Base-by-base conservation (phyloP, 345 rosid genomes). In the Eucalyptus cladocalyx region DNA sequence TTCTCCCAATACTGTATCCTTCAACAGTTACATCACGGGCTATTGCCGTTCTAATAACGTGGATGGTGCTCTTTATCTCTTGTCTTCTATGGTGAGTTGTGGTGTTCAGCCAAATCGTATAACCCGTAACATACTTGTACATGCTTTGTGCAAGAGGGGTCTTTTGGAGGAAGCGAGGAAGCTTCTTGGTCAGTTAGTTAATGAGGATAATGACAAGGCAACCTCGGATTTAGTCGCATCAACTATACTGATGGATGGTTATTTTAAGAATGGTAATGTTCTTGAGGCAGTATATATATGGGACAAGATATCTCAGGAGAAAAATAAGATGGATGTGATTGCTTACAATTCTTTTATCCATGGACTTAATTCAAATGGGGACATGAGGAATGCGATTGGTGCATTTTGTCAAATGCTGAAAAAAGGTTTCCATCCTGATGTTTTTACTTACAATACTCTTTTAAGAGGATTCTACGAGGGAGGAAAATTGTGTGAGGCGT, bases 221-320 rank as follows among this genome's bases (percentile, higher is more conserved):
- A 89, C 91, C 15, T 91, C 92, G 60, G 92, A 94, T 89, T 83
- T 93, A 89, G 88, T 95, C 86, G 93, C 94, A 34, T 94, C 91
- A 85, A 96, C 99, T 88, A 96, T 94, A 89, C 92, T 95, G 87
- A 95, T 96, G 96, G 95, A 95, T 94, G 91, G 92, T 87, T 94
- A 62, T 93, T 94, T 95, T 88, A 96, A 94, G 95, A 94, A 91
- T 85, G 95, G 95, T 58, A 90, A 93, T 85, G 92, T 90, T 85
- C 89, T 65, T 90, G 91, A 92, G 58, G 99, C 97, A 69, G 88
- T 93, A 89, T 88, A 62, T 58, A 32, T 92, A 40, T 94, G 97
- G 98, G 90, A 94, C 86, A 90, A 91, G 89, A 91, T 95, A 90
- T 87, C 89, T 32, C 86, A 72, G 88, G 90, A 89, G 43, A 91